phyloP scores from a whole-genome alignment of 164 flowering plant genomes.

The Malania oleifera region DNA sequence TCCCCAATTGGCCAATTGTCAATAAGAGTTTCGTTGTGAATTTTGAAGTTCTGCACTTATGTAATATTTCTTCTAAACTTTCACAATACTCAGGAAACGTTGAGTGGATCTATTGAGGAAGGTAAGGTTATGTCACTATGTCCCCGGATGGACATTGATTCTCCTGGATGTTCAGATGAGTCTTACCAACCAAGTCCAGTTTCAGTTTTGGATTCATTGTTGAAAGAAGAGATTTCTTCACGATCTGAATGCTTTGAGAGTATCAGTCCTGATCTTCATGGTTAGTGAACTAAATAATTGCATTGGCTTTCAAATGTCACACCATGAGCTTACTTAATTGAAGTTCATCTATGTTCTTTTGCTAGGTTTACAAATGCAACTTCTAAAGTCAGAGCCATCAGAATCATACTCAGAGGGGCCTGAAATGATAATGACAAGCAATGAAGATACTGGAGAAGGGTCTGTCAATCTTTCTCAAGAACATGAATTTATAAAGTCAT shows the following conservation, averaged over 20 bases:
- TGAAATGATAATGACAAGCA: constrained; percentile 45
- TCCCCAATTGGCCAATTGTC: no score
- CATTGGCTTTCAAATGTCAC: neutral
- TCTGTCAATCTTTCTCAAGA: constrained; percentile 16
- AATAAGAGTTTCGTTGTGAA: no score
- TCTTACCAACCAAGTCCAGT: constrained; percentile 38
- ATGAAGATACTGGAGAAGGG: constrained; percentile 36
- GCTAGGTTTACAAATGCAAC: constrained; percentile 41
- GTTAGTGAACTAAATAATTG: constrained; percentile 12
- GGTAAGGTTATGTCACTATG: constrained; percentile 11
- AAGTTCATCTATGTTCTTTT: neutral
- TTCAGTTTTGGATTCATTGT: constrained; percentile 32
- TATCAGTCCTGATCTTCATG: constrained; percentile 16
- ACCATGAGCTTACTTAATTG: neutral
- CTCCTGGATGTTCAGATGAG: constrained; percentile 21
- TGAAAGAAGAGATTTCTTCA: constrained; percentile 18
- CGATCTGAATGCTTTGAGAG: constrained; percentile 14
- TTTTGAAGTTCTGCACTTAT: no score
- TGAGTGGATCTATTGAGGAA: constrained; percentile 15
- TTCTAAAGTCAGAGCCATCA: constrained; percentile 38
- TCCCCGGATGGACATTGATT: constrained; percentile 14
- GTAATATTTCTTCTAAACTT: neutral
- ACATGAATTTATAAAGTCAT: constrained; percentile 10
- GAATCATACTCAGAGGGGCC: constrained; percentile 42
- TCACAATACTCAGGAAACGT: constrained; percentile 14